Conservation (phyloP, 441 rosid species). For the Sinapis alba region DNA sequence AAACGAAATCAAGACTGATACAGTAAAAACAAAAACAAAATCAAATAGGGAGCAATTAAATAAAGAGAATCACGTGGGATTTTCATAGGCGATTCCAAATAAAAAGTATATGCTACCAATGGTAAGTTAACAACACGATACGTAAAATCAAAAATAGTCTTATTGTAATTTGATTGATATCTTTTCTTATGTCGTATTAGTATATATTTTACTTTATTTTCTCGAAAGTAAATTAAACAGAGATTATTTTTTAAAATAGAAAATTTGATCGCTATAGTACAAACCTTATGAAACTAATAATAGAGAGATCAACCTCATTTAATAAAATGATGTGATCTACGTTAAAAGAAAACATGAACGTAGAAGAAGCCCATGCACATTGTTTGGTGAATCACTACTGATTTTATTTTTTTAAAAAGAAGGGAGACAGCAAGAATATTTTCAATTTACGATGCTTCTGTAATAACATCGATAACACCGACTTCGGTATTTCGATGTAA, state of each 20-base stretch:
- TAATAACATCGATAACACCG: background rate
- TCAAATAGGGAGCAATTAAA: background rate
- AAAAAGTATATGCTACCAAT: conserved; percentile 4
- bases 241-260: no score
- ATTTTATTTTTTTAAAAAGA: background rate
- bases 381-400: no score
- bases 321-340: no score
- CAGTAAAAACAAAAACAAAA: no score
- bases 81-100: conserved; percentile 12
- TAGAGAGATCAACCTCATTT: no score
- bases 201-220: no score
- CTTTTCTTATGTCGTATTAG: background rate
- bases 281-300: no score
- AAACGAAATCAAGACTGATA: background rate
- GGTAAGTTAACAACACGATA: background rate
- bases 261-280: no score
- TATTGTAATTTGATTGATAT: background rate
- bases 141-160: background rate
- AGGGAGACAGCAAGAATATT: conserved; percentile 24
- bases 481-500: background rate
- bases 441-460: background rate
- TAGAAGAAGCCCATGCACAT: no score
- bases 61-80: conserved; percentile 24
- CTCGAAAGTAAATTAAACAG: no score
- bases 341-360: no score